Percentiles rank a stretch among this genome's conserved stretches.
phyloP scores from a whole-genome alignment of 2,329 filamentous ascomycete species.

The Fusarium nygamai region DNA sequence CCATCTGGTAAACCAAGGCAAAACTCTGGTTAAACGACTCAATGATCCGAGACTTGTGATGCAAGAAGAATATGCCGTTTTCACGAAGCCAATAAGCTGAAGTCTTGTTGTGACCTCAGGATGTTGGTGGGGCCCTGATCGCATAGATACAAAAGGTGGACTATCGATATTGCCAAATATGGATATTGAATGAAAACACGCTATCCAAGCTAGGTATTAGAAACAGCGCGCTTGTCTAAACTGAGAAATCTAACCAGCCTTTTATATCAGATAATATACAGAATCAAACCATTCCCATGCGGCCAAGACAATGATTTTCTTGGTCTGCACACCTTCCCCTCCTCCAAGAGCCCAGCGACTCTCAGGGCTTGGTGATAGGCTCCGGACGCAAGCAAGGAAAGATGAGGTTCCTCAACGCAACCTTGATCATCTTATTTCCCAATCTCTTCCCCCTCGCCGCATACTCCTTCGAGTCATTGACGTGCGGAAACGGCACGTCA shows the following conservation, averaged over 20 bases:
- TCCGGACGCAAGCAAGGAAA: not conserved
- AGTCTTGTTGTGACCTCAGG: fast-evolving
- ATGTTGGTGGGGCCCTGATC: not conserved
- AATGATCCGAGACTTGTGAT: not conserved
- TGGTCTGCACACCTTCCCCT: no score
- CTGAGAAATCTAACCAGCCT: not conserved
- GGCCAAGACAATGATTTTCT: not conserved
- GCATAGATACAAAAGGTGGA: not conserved
- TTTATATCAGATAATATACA: not conserved
- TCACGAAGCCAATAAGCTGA: not conserved
- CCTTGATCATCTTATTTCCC: not conserved
- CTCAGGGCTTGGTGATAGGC: not conserved
- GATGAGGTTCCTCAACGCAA: not conserved
- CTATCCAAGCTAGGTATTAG: not conserved
- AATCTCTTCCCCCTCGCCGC: not conserved
- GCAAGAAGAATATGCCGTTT: no score
- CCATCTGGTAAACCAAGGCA: constrained; percentile 1
- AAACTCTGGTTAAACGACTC: not conserved
- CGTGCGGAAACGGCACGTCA: constrained; percentile 40
- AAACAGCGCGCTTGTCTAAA: not conserved
- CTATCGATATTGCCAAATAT: not conserved
- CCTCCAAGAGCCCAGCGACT: fast-evolving
- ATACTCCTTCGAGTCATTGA: constrained; percentile 38
- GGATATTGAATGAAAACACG: not conserved
- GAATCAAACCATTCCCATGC: not conserved